phyloP scores from a whole-genome alignment of 2,329 filamentous ascomycete genomes.

The Penicillium brevicompactum region DNA sequence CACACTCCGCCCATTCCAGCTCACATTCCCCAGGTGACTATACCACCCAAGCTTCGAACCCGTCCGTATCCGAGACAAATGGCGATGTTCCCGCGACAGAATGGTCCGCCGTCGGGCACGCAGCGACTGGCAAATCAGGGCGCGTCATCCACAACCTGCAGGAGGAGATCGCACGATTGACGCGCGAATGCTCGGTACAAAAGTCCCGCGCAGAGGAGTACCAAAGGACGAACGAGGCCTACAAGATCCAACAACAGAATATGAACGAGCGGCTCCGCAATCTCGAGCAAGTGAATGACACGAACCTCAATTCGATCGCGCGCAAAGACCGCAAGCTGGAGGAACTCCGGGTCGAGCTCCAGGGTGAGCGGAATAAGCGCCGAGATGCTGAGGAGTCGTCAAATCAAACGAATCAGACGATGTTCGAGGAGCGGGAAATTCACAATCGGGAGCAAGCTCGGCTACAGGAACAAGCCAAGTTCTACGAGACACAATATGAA shows the following conservation, averaged over 20 bases:
- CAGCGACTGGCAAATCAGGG: slow-evolving; percentile 53
- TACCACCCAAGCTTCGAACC: slow-evolving; percentile 14
- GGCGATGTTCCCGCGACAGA: slow-evolving; percentile 35
- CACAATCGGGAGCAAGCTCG: slow-evolving; percentile 43
- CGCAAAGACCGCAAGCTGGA: slow-evolving; percentile 53
- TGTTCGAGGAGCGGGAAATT: slow-evolving; percentile 43
- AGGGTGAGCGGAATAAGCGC: slow-evolving; percentile 45
- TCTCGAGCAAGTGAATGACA: slow-evolving; percentile 50
- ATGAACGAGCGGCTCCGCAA: slow-evolving; percentile 49
- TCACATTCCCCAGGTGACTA: slow-evolving; percentile 9
- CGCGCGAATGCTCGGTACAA: slow-evolving; percentile 49
- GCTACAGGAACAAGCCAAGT: slow-evolving; percentile 41
- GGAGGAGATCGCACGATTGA: slow-evolving; percentile 53
- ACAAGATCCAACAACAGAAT: slow-evolving; percentile 48
- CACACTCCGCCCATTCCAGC: slow-evolving; percentile 5
- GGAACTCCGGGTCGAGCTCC: slow-evolving; percentile 45
- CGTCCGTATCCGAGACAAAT: slow-evolving; percentile 28
- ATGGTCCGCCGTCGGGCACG: slow-evolving; percentile 55
- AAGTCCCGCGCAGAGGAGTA: slow-evolving; percentile 50
- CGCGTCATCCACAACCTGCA: slow-evolving; percentile 54
- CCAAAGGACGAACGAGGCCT: slow-evolving; percentile 49
- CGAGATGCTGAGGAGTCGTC: slow-evolving; percentile 44
- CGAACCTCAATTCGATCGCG: slow-evolving; percentile 48
- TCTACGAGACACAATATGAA: slow-evolving; percentile 47
- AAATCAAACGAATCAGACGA: slow-evolving; percentile 38